These are phyloP conservation scores for Capsicum baccatum DNA, from an alignment of 257 asterid species.

Conservation along the genomic window DNA sequence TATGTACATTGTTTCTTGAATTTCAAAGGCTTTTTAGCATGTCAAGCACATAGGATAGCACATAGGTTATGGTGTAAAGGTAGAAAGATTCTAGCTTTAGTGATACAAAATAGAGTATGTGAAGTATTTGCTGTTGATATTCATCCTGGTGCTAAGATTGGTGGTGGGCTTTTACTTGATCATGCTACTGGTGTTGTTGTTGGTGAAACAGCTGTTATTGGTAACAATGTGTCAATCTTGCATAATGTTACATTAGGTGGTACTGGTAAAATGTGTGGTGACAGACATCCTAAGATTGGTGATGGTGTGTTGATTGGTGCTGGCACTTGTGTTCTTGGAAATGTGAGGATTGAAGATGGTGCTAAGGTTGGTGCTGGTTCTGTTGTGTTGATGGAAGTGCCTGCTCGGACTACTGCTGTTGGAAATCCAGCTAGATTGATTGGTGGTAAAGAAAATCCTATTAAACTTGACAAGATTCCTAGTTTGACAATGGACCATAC, in stretches of 20 bases:
- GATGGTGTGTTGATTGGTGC: slow-evolving; percentile 93
- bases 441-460: slow-evolving; percentile 86
- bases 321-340: slow-evolving; percentile 89
- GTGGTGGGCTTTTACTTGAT: slow-evolving; percentile 77
- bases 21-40: slow-evolving; percentile 80
- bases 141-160: slow-evolving; percentile 88
- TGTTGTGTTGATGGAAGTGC: slow-evolving; percentile 77
- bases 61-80: slow-evolving; percentile 72
- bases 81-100: slow-evolving; percentile 59
- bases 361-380: slow-evolving; percentile 97
- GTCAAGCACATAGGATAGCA: slow-evolving; percentile 76
- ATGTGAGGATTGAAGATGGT: slow-evolving; percentile 76
- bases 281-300: slow-evolving; percentile 86
- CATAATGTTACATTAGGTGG: slow-evolving; percentile 95
- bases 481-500: slow-evolving; percentile 90
- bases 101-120: slow-evolving; percentile 73
- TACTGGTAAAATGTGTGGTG: slow-evolving; percentile 81
- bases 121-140: slow-evolving; percentile 88
- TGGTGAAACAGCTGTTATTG: slow-evolving; percentile 88
- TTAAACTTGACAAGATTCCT: slow-evolving; percentile 66
- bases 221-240: slow-evolving; percentile 81
- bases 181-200: slow-evolving; percentile 71
- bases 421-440: slow-evolving; percentile 89
- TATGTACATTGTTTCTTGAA: slow-evolving; percentile 81
- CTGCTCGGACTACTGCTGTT: slow-evolving; percentile 84